These are phyloP conservation scores for Fusarium sp. DNA, from an alignment of 2,329 filamentous ascomycete species.

Conservation along the genomic window DNA sequence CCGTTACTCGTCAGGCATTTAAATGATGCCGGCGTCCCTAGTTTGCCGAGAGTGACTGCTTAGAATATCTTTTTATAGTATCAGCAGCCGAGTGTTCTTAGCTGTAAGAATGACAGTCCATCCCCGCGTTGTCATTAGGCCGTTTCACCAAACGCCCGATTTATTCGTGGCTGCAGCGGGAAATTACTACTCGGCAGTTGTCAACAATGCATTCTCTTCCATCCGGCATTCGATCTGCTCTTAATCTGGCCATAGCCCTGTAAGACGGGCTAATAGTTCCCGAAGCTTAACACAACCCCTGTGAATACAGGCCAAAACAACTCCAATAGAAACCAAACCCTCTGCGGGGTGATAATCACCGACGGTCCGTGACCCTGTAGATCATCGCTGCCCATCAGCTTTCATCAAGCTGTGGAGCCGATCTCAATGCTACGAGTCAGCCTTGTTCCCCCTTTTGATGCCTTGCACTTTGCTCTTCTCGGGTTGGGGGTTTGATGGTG, in stretches of 20 bases:
- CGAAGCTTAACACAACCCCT: background rate
- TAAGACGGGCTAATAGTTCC: conserved; percentile 2
- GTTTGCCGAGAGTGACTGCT: background rate
- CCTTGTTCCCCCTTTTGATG: conserved; percentile 8
- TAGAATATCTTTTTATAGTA: background rate
- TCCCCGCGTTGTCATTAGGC: background rate
- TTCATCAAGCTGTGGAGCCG: background rate
- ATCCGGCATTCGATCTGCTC: background rate
- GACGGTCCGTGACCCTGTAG: conserved; percentile 8
- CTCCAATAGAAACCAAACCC: background rate
- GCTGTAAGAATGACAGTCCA: background rate
- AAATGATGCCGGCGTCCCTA: background rate
- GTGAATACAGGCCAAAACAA: background rate
- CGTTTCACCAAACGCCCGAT: background rate
- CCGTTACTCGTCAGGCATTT: background rate
- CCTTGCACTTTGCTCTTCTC: background rate
- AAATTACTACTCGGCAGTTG: background rate
- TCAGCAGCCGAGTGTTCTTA: background rate
- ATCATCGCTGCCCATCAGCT: conserved; percentile 12
- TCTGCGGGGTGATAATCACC: background rate
- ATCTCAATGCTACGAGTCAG: conserved; percentile 3
- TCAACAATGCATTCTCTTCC: background rate
- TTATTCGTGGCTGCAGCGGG: background rate
- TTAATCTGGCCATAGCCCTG: background rate
- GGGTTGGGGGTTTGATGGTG: background rate